These are phyloP conservation scores for Psilocybe mexicana DNA, from an alignment of 1,284 basidiomycete species.

Conservation along the genomic window DNA sequence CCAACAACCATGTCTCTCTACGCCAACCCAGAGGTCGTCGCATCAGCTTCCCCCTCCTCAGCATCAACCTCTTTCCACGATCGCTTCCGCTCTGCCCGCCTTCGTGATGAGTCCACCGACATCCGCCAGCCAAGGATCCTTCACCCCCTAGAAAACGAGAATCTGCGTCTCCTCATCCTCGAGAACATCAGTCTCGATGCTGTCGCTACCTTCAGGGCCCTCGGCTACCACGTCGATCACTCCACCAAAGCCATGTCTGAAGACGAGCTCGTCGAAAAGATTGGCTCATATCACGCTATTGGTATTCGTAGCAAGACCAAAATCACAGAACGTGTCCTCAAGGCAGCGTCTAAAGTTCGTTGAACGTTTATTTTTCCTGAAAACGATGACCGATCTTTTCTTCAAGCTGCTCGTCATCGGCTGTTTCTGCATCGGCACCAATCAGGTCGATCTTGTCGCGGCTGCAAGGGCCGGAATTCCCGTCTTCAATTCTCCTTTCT, in stretches of 20 bases:
- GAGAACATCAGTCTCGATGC: constrained; percentile 97
- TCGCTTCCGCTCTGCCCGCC: constrained; percentile 35
- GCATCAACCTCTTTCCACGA: constrained; percentile 45
- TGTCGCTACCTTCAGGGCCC: constrained; percentile 75
- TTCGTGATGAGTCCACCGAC: constrained; percentile 26
- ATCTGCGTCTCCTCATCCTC: constrained; percentile 78
- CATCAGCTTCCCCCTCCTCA: constrained; percentile 49
- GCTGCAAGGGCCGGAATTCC: constrained; percentile 91
- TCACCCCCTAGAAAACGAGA: constrained; percentile 77
- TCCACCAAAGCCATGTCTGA: constrained; percentile 86
- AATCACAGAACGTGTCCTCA: constrained; percentile 88
- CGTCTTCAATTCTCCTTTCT: constrained; percentile 99
- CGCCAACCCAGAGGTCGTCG: constrained; percentile 47
- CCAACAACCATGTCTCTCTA: constrained; percentile 32
- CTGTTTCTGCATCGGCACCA: constrained; percentile 99
- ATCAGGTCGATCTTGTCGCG: constrained; percentile 91
- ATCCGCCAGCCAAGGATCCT: constrained; percentile 66
- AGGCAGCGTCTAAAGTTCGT: constrained; percentile 77
- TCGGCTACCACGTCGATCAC: constrained; percentile 96
- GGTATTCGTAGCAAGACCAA: constrained; percentile 98
- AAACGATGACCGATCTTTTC: neutral
- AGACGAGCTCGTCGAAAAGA: constrained; percentile 88
- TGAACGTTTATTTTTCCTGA: neutral
- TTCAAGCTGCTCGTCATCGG: constrained; percentile 90
- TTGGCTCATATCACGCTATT: constrained; percentile 90